Conservation (phyloP, 805 yeast genomes). For the Wickerhamomyces bovis region DNA sequence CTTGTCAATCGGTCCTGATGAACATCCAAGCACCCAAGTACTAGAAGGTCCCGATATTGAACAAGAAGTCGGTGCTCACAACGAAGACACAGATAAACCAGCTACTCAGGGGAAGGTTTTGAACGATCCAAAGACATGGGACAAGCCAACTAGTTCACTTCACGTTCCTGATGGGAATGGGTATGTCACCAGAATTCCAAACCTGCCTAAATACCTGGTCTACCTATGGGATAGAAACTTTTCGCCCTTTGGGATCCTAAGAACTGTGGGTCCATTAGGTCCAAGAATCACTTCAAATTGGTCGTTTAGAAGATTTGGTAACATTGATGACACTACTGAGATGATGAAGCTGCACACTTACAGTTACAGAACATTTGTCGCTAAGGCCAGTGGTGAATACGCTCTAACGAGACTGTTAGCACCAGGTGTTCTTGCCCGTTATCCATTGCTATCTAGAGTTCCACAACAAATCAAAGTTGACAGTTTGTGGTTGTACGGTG, state of each 20-base stretch:
- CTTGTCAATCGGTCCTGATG: constrained; percentile 5
- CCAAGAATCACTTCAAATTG: constrained; percentile 46
- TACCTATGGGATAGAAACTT: constrained; percentile 47
- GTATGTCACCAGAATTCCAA: constrained; percentile 30
- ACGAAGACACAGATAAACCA: constrained; percentile 12
- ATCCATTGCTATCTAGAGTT: constrained; percentile 51
- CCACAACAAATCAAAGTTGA: constrained; percentile 29
- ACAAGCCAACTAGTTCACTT: constrained; percentile 15
- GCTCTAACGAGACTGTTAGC: constrained; percentile 55
- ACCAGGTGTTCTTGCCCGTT: constrained; percentile 50
- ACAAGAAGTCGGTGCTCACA: constrained; percentile 25
- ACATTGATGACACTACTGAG: constrained; percentile 22
- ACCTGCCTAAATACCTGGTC: constrained; percentile 30
- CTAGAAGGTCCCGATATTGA: constrained; percentile 27
- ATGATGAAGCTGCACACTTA: constrained; percentile 45
- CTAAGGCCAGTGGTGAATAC: constrained; percentile 58
- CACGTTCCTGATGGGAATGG: constrained; percentile 25
- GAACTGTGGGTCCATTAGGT: constrained; percentile 48
- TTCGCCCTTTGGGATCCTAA: constrained; percentile 49
- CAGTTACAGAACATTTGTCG: constrained; percentile 44
- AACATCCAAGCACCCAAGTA: not conserved
- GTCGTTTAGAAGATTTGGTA: constrained; percentile 45
- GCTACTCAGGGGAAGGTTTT: not conserved
- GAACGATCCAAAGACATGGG: not conserved
- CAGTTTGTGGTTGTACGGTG: constrained; percentile 57